phyloP scores from a whole-genome alignment of 768 basidiomycete species.

The Fomitopsis pulvina region DNA sequence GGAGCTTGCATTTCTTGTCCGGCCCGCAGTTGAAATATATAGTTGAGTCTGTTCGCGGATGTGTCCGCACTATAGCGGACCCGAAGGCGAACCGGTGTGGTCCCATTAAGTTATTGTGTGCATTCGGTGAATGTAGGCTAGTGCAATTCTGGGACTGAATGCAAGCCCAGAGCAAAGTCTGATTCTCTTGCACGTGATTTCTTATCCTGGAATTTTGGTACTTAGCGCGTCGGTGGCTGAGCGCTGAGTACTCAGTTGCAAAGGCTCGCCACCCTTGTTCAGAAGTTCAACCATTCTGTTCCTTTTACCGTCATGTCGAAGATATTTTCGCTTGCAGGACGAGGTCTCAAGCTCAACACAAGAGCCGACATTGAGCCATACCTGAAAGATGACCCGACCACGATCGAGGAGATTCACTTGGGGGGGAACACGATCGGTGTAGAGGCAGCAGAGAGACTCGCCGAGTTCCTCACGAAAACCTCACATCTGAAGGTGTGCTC shows the following conservation, averaged over 20 bases:
- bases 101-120: too few relatives aligned
- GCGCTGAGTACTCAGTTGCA: too few relatives aligned
- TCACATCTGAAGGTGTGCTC: slow-evolving; percentile 58
- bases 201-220: background rate
- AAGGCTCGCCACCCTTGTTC: background rate
- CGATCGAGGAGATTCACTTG: slow-evolving; percentile 83
- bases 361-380: slow-evolving; percentile 70
- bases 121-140: too few relatives aligned
- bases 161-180: too few relatives aligned
- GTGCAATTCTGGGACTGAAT: too few relatives aligned
- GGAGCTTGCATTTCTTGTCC: too few relatives aligned
- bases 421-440: slow-evolving; percentile 94
- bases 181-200: background rate
- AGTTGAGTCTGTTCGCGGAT: too few relatives aligned
- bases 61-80: too few relatives aligned
- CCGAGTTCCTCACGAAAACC: slow-evolving; percentile 68
- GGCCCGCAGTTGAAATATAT: too few relatives aligned
- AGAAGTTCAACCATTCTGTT: background rate
- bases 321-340: slow-evolving; percentile 50
- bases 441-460: slow-evolving; percentile 81
- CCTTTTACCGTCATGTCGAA: slow-evolving; percentile 15
- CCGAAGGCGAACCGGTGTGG: too few relatives aligned
- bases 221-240: background rate
- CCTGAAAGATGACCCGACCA: slow-evolving; percentile 57
- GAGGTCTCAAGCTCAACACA: slow-evolving; percentile 75